These are phyloP conservation scores for Mycosarcoma maydis DNA, from an alignment of 1,284 basidiomycete genomes.

Conservation along the genomic window DNA sequence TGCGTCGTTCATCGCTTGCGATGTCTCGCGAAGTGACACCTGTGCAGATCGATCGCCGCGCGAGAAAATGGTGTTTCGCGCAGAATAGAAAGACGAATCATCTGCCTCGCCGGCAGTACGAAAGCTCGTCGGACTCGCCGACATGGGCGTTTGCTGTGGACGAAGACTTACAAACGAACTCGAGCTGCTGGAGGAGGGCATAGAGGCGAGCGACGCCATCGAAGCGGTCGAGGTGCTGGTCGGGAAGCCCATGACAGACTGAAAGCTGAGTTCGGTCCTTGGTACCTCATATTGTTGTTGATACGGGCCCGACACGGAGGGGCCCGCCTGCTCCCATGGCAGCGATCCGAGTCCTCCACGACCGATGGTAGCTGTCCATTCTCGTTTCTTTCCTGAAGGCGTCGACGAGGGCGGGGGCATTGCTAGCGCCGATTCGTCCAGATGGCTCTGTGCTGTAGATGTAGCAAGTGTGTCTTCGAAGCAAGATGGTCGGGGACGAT, in stretches of 20 bases:
- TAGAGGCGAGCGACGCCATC: constrained; percentile 25
- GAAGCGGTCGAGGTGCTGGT: constrained; percentile 16
- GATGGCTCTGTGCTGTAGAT: neutral
- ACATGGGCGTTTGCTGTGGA: constrained; percentile 30
- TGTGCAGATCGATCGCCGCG: constrained; percentile 29
- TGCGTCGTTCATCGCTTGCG: constrained; percentile 8
- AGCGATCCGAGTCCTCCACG: constrained; percentile 18
- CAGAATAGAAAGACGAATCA: constrained; percentile 15
- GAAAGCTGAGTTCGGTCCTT: constrained; percentile 29
- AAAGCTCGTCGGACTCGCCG: constrained; percentile 31
- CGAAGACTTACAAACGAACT: constrained; percentile 27
- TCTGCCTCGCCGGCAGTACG: constrained; percentile 30
- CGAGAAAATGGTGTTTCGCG: constrained; percentile 25
- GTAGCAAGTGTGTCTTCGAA: constrained; percentile 5
- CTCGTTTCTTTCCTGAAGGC: constrained; percentile 28
- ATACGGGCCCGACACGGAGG: constrained; percentile 25
- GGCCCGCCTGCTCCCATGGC: constrained; percentile 35
- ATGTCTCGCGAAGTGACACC: constrained; percentile 21
- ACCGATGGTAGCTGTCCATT: constrained; percentile 27
- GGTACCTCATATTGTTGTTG: constrained; percentile 2
- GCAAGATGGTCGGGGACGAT: constrained; percentile 16
- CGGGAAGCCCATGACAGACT: constrained; percentile 23
- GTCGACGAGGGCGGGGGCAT: constrained; percentile 25
- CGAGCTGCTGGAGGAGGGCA: constrained; percentile 29
- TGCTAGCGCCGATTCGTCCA: neutral